A percentile compares a stretch with the other conserved stretches of the same genome.
These are phyloP conservation scores for Plasmodium fragile DNA, from an alignment of 169 alveolate genomes.

Conservation along the genomic window DNA sequence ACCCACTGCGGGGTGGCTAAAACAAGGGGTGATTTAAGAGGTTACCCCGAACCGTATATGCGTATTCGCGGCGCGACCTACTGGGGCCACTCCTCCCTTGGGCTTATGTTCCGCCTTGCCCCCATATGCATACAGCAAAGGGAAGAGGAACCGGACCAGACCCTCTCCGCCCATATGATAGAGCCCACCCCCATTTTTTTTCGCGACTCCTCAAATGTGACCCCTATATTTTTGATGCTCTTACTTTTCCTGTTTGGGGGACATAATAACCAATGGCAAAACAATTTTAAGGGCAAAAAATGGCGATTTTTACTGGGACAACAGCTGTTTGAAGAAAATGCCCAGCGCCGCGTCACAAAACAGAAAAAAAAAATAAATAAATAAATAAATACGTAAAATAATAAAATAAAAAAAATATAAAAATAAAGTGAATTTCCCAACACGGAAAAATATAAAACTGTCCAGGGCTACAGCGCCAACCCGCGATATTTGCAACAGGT, in stretches of 20 bases:
- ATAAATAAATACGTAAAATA: no score
- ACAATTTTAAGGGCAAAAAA: not conserved
- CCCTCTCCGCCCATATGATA: not conserved
- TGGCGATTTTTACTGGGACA: not conserved
- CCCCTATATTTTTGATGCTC: not conserved
- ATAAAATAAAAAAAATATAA: no score
- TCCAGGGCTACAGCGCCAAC: not conserved
- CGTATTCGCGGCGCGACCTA: not conserved
- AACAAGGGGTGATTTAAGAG: conserved; percentile 26
- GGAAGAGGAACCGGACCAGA: not conserved
- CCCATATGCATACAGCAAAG: not conserved
- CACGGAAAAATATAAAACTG: not conserved
- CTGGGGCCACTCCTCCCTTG: not conserved
- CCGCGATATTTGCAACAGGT: not conserved
- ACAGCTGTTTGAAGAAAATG: not conserved
- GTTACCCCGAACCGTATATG: not conserved
- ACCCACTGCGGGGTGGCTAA: not conserved
- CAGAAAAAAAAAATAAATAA: not conserved
- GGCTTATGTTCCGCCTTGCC: not conserved
- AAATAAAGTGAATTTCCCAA: not conserved
- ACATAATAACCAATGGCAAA: not conserved
- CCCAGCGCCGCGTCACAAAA: not conserved
- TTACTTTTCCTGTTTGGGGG: not conserved
- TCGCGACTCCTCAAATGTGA: not conserved
- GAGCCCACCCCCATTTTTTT: not conserved